Base-by-base conservation (phyloP, 179 eudicot genomes). In the Actinidia polygama region DNA sequence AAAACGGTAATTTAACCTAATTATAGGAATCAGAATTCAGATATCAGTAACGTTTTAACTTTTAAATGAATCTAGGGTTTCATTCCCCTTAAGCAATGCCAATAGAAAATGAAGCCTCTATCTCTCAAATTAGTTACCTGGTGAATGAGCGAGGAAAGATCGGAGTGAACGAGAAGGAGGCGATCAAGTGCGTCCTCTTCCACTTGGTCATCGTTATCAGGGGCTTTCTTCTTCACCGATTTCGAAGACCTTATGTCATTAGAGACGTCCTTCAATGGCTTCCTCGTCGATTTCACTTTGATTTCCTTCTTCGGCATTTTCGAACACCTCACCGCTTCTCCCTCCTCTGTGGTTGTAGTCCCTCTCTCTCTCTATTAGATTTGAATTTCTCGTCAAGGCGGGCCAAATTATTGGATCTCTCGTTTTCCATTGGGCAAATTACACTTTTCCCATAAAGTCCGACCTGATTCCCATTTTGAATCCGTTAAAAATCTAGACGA, bases 131-230 rank as follows among this genome's bases (percentile, higher is more conserved):
- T 12, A 58, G 62, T 58, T 58, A 95, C 99, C 95, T 94, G 98
- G 68, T 84, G 91, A 79, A 93, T 64, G 70, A 91, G 84, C 44
- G 91, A 81, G 23, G 97, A 90, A 10, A 95, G 80, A 73, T 92
- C 87, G 30, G 98, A 92, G 82, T 93, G 98, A 72, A 91, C 83
- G 23, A 92, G 90, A 47, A 93, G 90, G 76, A 95, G 92, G 46
- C 92, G 94, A 79, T 94, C 95, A 81, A 94, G 86, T 0, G 90
- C 86, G 64, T 85, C 91, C 11, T 77, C 88, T 67, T 10, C 82
- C 10, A 7, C 63, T 68, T 49, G 50, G 24, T 70, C 72, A 18
- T 66, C 64, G 59, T 68, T 69, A 55, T 61, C 18, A 40, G 79
- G 58, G 46, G 63, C 36, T 79, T 86, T 83, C 36, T 76, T 78